phyloP scores from a whole-genome alignment of 441 rosid species.

The Adansonia madagascariensis region DNA sequence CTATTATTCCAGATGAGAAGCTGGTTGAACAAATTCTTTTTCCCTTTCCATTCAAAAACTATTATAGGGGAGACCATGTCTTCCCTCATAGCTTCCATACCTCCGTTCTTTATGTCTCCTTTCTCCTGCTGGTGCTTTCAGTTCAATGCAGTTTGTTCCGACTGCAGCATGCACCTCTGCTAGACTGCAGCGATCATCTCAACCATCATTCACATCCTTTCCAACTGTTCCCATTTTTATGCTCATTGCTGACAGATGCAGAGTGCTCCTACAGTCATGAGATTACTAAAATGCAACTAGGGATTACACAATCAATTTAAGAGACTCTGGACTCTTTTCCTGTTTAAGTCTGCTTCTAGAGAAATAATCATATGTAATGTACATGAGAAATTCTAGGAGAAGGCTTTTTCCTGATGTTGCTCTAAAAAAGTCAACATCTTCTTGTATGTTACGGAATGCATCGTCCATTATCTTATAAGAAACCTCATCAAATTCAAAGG shows the following conservation, averaged over 20 bases:
- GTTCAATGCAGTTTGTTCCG: neutral
- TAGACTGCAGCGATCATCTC: constrained; percentile 6
- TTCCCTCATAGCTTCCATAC: neutral
- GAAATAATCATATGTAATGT: constrained; percentile 58
- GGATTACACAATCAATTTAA: constrained; percentile 32
- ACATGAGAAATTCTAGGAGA: constrained; percentile 72
- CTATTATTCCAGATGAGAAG: neutral
- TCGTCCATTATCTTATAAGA: constrained; percentile 52
- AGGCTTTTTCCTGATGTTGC: constrained; percentile 52
- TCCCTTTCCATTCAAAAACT: neutral
- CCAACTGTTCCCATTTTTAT: neutral
- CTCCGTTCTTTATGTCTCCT: neutral
- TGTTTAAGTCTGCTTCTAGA: constrained; percentile 38
- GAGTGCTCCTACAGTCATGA: neutral
- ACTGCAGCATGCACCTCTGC: neutral
- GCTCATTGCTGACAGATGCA: neutral
- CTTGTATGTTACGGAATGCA: constrained; percentile 42
- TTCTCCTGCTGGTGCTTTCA: neutral
- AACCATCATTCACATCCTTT: constrained; percentile 8
- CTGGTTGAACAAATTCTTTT: neutral
- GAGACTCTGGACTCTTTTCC: constrained; percentile 28
- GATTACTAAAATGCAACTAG: neutral
- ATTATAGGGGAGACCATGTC: neutral
- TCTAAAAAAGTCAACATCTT: constrained; percentile 26
- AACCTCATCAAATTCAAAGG: constrained; percentile 62